A percentile compares a stretch with the other conserved stretches of the same genome.
Conservation (phyloP, 225 moss, liverwort and hornwort species). For the Pleurozium schreberi region DNA sequence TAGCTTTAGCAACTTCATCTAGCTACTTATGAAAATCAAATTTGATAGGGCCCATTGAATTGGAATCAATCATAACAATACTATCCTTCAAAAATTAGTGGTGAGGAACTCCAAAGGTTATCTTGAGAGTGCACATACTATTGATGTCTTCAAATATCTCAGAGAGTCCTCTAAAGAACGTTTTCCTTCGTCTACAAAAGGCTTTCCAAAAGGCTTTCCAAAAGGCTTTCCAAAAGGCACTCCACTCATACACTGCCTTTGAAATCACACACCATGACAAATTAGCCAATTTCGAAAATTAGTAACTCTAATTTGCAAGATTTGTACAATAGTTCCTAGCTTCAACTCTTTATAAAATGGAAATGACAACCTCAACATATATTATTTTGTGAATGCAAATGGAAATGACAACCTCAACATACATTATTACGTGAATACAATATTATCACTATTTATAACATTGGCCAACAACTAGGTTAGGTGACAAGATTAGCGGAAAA, state of each 20-base stretch:
- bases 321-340: neutral
- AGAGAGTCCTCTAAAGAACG: neutral
- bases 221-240: conserved; percentile 1
- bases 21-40: neutral
- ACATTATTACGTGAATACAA: neutral
- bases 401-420: neutral
- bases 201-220: conserved; percentile 9
- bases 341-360: neutral
- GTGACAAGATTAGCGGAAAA: neutral
- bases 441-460: neutral
- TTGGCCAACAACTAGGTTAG: neutral
- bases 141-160: neutral
- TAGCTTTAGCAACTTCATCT: neutral
- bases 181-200: neutral
- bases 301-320: neutral
- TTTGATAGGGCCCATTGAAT: neutral
- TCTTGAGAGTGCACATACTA: neutral
- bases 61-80: neutral
- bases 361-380: neutral
- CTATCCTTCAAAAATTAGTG: neutral
- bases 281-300: neutral
- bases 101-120: neutral
- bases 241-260: neutral
- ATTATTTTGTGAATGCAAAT: neutral
- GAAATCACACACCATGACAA: neutral